Evolutionary conservation across 2,329 filamentous ascomycete genomes (phyloP).

Genomic region (Onygenales sp.): DNA sequence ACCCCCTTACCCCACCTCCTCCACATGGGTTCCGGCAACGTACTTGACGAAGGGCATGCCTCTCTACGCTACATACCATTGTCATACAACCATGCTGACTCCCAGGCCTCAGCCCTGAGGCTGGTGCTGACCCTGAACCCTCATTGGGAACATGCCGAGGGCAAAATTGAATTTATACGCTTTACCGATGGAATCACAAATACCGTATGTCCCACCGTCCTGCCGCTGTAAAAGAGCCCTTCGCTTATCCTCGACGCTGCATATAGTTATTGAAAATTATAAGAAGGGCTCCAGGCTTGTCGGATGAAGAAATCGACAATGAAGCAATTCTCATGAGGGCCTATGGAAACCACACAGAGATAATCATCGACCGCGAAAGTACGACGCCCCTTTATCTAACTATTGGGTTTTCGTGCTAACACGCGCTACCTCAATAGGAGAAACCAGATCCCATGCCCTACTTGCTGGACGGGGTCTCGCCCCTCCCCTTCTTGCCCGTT

Average conservation of each 20-base stretch:
- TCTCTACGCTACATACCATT: constrained; percentile 54
- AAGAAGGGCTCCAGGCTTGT: constrained; percentile 50
- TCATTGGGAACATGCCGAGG: constrained; percentile 66
- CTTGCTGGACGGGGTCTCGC: constrained; percentile 76
- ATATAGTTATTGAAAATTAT: constrained; percentile 43
- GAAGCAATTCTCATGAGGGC: constrained; percentile 84
- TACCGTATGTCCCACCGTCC: constrained; percentile 47
- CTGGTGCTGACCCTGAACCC: constrained; percentile 73
- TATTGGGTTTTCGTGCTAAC: constrained; percentile 24
- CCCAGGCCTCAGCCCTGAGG: constrained; percentile 65
- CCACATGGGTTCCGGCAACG: constrained; percentile 12
- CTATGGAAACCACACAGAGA: constrained; percentile 87
- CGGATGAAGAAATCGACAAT: constrained; percentile 67
- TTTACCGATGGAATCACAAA: constrained; percentile 99
- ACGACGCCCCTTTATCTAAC: constrained; percentile 33
- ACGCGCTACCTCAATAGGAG: constrained; percentile 35
- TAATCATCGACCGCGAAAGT: constrained; percentile 92
- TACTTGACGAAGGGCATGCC: constrained; percentile 6
- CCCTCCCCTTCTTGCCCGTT: constrained; percentile 78
- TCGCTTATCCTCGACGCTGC: constrained; percentile 1
- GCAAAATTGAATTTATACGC: constrained; percentile 71
- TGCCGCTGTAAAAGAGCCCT: background rate
- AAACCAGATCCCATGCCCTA: constrained; percentile 66
- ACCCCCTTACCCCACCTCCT: constrained; percentile 15
- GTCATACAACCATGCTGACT: constrained; percentile 67